Evolutionary conservation across 371 early-diverging fungal genomes (phyloP).

Genomic region (Syncephalastrum racemosum): DNA sequence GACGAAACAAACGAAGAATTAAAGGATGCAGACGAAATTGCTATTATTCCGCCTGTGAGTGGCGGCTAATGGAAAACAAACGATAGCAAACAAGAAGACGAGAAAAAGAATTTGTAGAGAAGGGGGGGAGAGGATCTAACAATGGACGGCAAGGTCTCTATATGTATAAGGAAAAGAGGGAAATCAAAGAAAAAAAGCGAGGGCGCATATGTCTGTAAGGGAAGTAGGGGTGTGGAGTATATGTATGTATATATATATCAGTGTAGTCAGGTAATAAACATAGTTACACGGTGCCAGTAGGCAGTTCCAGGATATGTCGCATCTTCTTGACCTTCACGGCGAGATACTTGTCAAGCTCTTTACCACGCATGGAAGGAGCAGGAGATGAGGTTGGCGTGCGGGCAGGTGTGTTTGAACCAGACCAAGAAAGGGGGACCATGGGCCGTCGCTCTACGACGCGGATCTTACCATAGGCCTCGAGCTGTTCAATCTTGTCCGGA

Average conservation of each 20-base stretch:
- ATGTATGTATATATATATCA: too few species aligned
- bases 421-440: constrained; percentile 88
- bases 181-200: background rate
- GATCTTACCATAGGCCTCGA: constrained; percentile 67
- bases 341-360: constrained; percentile 81
- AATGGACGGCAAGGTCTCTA: background rate
- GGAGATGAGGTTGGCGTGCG: constrained; percentile 34
- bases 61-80: constrained; percentile 53
- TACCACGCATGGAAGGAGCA: constrained; percentile 13
- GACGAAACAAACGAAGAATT: constrained; percentile 29
- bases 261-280: too few species aligned
- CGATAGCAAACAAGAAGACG: background rate
- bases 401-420: constrained; percentile 26
- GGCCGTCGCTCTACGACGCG: constrained; percentile 80
- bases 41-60: constrained; percentile 77
- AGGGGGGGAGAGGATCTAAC: background rate
- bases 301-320: constrained; percentile 84
- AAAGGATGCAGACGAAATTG: constrained; percentile 59
- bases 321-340: constrained; percentile 83
- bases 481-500: constrained; percentile 87
- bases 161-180: background rate
- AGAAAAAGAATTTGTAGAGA: background rate
- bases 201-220: constrained; percentile 5
- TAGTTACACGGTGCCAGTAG: constrained; percentile 24
- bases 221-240: background rate